A percentile compares a stretch with the other conserved stretches of the same genome.
These are phyloP conservation scores for Paxillus involutus DNA, from an alignment of 768 basidiomycete species.

Conservation along the genomic window DNA sequence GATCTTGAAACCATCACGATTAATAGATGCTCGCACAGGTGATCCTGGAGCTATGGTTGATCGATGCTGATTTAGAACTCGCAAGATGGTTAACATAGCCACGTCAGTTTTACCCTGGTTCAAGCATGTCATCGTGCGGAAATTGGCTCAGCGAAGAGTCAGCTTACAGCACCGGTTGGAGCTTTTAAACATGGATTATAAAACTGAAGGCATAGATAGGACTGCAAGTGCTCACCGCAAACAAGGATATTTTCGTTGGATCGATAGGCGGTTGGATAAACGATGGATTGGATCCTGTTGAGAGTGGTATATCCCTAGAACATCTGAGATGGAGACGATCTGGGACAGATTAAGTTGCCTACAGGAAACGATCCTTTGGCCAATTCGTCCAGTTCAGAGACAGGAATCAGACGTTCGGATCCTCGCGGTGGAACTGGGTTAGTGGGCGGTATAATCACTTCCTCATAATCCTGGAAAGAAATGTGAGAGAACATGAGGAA, in stretches of 20 bases:
- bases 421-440: slow-evolving; percentile 69
- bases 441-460: slow-evolving; percentile 87
- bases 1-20: slow-evolving; percentile 83
- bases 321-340: not conserved
- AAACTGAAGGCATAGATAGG: not conserved
- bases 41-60: slow-evolving; percentile 26
- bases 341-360: slow-evolving; percentile 18
- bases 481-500: slow-evolving; percentile 5
- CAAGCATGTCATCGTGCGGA: slow-evolving; percentile 4
- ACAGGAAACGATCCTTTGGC: slow-evolving; percentile 85
- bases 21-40: slow-evolving; percentile 50
- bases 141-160: not conserved
- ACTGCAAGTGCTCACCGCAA: slow-evolving; percentile 24
- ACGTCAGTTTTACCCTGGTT: slow-evolving; percentile 97
- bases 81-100: slow-evolving; percentile 90
- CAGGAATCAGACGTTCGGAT: slow-evolving; percentile 68
- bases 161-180: slow-evolving; percentile 92
- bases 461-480: slow-evolving; percentile 72
- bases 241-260: slow-evolving; percentile 96
- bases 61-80: slow-evolving; percentile 77
- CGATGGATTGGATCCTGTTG: slow-evolving; percentile 94
- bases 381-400: slow-evolving; percentile 74
- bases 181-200: slow-evolving; percentile 44
- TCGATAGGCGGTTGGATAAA: slow-evolving; percentile 90
- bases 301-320: slow-evolving; percentile 78